Base-by-base conservation (phyloP, 1,284 basidiomycete genomes). In the Peniophora sp. region DNA sequence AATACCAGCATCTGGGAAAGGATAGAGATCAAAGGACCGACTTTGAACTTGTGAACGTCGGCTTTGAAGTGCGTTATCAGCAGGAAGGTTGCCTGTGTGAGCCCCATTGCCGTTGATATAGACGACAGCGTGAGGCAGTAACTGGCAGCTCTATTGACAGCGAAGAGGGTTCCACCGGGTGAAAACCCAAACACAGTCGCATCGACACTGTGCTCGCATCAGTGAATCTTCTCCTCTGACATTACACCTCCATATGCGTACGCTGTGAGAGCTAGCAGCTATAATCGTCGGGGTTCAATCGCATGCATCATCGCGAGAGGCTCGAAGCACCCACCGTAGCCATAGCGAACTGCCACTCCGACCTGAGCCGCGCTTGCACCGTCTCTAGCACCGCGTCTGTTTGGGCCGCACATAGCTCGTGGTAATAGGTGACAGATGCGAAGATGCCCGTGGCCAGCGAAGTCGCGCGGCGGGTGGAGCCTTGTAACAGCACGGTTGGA, bases 81-180 rank as follows among this genome's bases (percentile, higher is more conserved):
- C 61, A 85, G 80, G 78, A 81, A 85, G 0, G 75, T 73, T 47
- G 77, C 78, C 51, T 74, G 72, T 3, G 74, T 66, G 48, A 85
- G 73, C 1, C 84, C 85, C 18, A 84, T 68, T 0, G 79, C 83
- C 0, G 82, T 78, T 2, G 78, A 67, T 20, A 82, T 68, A 42
- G 74, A 76, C 20, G 77, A 78, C 0, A 77, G 64, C 0, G 81
- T 78, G 22, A 86, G 72, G 0, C 76, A 71, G 42, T 63, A 65
- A 24, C 67, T 64, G 1, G 79, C 73, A 12, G 74, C 61, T 1
- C 62, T 55, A 47, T 72, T 67, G 18, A 84, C 66, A 0, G 57
- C 55, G 62, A 85, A 80, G 0, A 79, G 57, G 0, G 75, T 66
- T 47, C 64, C 76, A 0, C 75, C 15, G n/a, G 39, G 65, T 0